Evolutionary conservation across 768 basidiomycete genomes (phyloP), one percentile per base, ranked within the genome.

Genomic region (Austroboletus eburneus): DNA sequence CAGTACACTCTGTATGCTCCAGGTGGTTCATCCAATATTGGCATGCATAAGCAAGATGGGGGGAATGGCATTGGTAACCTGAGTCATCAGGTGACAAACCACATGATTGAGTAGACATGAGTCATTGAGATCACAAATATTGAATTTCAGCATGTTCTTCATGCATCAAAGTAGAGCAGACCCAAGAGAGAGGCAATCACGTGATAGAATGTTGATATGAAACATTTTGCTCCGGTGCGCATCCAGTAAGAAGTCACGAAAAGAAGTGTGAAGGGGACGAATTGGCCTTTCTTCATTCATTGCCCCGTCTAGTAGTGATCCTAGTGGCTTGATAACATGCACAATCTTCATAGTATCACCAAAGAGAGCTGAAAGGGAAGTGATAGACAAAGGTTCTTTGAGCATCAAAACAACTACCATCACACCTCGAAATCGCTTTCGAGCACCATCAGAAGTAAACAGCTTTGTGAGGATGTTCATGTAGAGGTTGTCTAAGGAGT

Each of bases 81-180:
- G 51, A 4, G 13, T 16, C 0, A 37, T 18, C 2, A 62, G 36
- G 29, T 58, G 50, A 2, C 49, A 45, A 4, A 72, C 37, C 9
- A 65, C 59, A 14, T 34, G n/a, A 22, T 73, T 72, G 13, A 30
- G 47, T 0, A 59, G 20, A 39, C 65, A 61, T 5, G 72, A 73
- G 21, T 68, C 60, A 24, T 68, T 45, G 9, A 74, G 46, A 10
- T 54, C 36, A 22, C 71, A 73, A 8, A 74, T 71, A 33, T 74
- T 72, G 56, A 74, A 73, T 37, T 45, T 52, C 29, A 73, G 66
- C 14, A 49, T 52, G 25, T 38, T 44, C 12, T 50, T 51, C 71
- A 73, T 69, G 23, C 62, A 49, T 24, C 43, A 39, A 13, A 73
- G 50, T 25, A 58, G 61, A 13, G 60, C 51, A 13, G 43, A 45